A percentile compares a stretch with the other conserved stretches of the same genome.
Evolutionary conservation across 495 filamentous ascomycete genomes (phyloP).

Genomic region (Amphirosellinia nigrospora): DNA sequence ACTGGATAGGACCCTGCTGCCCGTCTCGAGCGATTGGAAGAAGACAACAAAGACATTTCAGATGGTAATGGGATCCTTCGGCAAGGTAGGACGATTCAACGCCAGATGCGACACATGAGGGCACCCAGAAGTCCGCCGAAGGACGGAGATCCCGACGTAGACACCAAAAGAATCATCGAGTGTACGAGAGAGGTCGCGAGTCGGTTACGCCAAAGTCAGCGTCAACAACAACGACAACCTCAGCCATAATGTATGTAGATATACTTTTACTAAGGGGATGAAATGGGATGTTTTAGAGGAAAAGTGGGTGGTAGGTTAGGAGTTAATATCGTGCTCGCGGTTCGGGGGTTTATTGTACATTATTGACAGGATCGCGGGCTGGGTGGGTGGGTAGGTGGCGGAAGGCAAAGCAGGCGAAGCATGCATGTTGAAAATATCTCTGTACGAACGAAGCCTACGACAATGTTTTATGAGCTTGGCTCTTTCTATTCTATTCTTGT

Average conservation of each 20-base stretch:
- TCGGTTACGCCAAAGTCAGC: conserved; percentile 17
- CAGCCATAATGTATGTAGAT: conserved; percentile 1
- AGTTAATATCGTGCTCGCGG: conserved; percentile 11
- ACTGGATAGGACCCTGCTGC: conserved; percentile 37
- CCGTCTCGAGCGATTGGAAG: conserved; percentile 30
- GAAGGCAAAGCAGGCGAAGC: not conserved
- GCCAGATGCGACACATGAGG: conserved; percentile 22
- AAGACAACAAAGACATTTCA: conserved; percentile 19
- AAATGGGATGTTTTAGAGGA: not conserved
- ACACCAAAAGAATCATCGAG: conserved; percentile 25
- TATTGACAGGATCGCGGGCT: not conserved
- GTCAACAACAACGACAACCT: not conserved
- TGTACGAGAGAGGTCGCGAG: conserved; percentile 22
- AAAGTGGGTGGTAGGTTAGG: not conserved
- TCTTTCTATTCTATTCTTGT: conserved; percentile 14
- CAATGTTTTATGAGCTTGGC: conserved; percentile 1
- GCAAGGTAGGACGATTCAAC: conserved; percentile 12
- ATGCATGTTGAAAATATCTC: conserved; percentile 9
- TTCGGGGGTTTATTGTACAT: conserved; percentile 5
- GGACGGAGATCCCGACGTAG: conserved; percentile 21
- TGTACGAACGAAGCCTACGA: conserved; percentile 14
- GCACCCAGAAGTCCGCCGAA: not conserved
- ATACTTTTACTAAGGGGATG: not conserved
- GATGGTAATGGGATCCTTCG: conserved; percentile 12
- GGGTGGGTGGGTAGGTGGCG: too few relatives aligned